These are phyloP conservation scores for Asterella californica DNA, from an alignment of 225 moss, liverwort and hornwort species.

Conservation along the genomic window DNA sequence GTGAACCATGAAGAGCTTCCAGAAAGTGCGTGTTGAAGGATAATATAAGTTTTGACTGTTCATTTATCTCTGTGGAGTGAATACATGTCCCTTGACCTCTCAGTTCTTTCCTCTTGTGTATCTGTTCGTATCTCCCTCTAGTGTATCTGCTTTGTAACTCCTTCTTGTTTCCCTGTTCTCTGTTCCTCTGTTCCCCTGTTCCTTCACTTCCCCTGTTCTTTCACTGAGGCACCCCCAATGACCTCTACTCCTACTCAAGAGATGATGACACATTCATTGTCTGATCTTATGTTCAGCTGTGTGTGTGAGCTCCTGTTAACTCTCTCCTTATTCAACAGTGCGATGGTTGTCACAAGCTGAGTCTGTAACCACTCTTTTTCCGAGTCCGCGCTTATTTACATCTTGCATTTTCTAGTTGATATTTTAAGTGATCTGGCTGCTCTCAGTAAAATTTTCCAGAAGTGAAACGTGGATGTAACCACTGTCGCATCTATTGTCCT, in stretches of 20 bases:
- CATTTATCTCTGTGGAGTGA: too few relatives aligned
- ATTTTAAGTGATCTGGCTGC: not conserved
- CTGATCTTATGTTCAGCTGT: too few relatives aligned
- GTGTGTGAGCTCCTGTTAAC: too few relatives aligned
- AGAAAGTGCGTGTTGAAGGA: not conserved
- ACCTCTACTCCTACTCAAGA: not conserved
- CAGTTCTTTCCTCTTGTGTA: too few relatives aligned
- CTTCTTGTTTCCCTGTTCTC: not conserved
- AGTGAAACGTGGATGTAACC: not conserved
- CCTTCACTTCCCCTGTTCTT: not conserved
- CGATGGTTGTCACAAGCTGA: not conserved
- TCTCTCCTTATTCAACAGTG: too few relatives aligned
- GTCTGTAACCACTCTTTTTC: not conserved
- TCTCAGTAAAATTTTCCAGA: not conserved
- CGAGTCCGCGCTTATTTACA: too few relatives aligned
- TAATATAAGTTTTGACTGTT: too few relatives aligned
- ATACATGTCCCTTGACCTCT: too few relatives aligned
- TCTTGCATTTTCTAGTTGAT: slow-evolving; percentile 1
- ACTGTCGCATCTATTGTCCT: not conserved
- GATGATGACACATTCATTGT: too few relatives aligned
- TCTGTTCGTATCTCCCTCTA: too few relatives aligned
- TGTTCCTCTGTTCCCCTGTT: not conserved
- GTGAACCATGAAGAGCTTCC: not conserved
- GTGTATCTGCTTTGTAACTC: too few relatives aligned
- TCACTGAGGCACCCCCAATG: not conserved